phyloP scores from a whole-genome alignment of 2,329 filamentous ascomycete species.

The Claviceps sp. region DNA sequence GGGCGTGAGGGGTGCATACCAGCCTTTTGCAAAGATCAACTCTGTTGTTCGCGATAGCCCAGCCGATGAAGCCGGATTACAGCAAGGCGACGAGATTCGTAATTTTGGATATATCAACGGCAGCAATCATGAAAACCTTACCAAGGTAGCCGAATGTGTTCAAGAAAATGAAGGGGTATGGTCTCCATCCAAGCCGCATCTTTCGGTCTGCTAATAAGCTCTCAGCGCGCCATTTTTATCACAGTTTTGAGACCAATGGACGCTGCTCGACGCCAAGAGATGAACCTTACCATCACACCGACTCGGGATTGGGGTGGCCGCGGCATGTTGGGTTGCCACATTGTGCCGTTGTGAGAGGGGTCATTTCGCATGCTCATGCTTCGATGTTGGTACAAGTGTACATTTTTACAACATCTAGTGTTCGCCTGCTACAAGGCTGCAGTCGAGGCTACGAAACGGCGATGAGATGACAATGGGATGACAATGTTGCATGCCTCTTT shows the following conservation, averaged over 20 bases:
- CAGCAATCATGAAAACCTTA: slow-evolving; percentile 74
- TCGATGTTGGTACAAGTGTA: slow-evolving; percentile 1
- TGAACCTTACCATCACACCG: slow-evolving; percentile 63
- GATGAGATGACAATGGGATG: neutral
- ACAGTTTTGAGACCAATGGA: slow-evolving; percentile 42
- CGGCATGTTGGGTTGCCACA: slow-evolving; percentile 80
- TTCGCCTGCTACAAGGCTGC: neutral
- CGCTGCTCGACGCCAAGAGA: slow-evolving; percentile 34
- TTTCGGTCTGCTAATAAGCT: slow-evolving; percentile 12
- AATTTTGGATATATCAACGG: slow-evolving; percentile 76
- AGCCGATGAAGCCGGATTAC: slow-evolving; percentile 69
- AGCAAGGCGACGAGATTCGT: slow-evolving; percentile 66
- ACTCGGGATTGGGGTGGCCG: slow-evolving; percentile 78
- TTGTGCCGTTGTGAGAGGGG: slow-evolving; percentile 52
- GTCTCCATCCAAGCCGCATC: slow-evolving; percentile 12
- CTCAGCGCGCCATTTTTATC: slow-evolving; percentile 56
- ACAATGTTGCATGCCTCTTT: neutral
- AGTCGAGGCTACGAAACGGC: neutral
- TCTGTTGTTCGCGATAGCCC: slow-evolving; percentile 67
- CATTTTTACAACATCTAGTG: neutral
- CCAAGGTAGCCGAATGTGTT: slow-evolving; percentile 78
- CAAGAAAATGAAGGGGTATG: slow-evolving; percentile 80
- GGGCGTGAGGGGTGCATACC: slow-evolving; percentile 13
- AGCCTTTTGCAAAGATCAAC: slow-evolving; percentile 78
- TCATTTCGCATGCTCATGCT: neutral